Percentiles rank a stretch among this genome's conserved stretches.
Evolutionary conservation across 371 early-diverging fungal species (phyloP).

Genomic region (Lichtheimia ornata): DNA sequence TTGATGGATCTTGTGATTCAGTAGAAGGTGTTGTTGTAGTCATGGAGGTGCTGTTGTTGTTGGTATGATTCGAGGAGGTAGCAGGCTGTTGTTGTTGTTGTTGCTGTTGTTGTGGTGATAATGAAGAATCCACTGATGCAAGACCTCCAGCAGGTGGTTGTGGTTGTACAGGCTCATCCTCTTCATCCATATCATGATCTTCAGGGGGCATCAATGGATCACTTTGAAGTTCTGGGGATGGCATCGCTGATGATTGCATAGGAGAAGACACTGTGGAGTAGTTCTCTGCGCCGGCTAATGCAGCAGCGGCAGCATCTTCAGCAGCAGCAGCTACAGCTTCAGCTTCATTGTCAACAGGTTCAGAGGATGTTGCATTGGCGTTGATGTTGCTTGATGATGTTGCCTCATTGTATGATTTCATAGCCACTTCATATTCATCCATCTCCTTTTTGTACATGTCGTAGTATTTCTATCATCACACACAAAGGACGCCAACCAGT

Average conservation of each 20-base stretch:
- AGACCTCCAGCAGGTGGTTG: not conserved
- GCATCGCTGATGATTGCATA: not conserved
- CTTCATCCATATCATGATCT: constrained; percentile 1
- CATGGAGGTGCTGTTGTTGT: too few species aligned
- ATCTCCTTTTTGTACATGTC: constrained; percentile 52
- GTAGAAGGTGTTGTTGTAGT: too few species aligned
- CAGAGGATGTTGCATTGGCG: not conserved
- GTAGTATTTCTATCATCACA: constrained; percentile 44
- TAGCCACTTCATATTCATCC: constrained; percentile 54
- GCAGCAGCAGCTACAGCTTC: constrained; percentile 5
- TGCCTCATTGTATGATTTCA: constrained; percentile 39
- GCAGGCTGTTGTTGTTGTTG: not conserved
- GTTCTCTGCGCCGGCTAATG: not conserved
- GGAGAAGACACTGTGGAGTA: constrained; percentile 9
- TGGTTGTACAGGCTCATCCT: not conserved
- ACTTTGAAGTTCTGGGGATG: constrained; percentile 9
- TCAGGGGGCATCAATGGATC: not conserved
- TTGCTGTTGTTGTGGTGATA: not conserved
- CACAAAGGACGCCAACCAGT: not conserved
- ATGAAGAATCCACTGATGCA: not conserved
- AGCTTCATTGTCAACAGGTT: not conserved
- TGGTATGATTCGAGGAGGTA: not conserved
- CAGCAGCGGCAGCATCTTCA: constrained; percentile 9
- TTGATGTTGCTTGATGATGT: not conserved
- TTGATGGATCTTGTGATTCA: too few species aligned